These are phyloP conservation scores for Hyphodiscus hymeniophilus DNA, from an alignment of 495 filamentous ascomycete genomes.

Conservation along the genomic window DNA sequence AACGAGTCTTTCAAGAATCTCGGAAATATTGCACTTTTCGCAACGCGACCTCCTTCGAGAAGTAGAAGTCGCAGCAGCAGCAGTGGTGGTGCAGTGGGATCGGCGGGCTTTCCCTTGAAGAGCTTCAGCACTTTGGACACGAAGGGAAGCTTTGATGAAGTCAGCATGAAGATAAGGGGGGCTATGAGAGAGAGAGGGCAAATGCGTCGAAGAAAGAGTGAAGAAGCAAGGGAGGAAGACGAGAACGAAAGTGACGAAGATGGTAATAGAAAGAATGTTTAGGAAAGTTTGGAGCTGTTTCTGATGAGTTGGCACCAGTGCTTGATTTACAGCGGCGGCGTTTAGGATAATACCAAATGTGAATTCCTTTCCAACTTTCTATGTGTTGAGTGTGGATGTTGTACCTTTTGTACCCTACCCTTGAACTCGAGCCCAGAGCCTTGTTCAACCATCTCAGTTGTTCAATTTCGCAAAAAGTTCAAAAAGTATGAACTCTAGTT, in stretches of 20 bases:
- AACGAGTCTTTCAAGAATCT: slow-evolving; percentile 93
- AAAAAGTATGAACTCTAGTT: no score
- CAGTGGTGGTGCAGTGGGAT: slow-evolving; percentile 47
- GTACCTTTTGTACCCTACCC: no score
- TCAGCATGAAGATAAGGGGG: slow-evolving; percentile 74
- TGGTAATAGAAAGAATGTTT: slow-evolving; percentile 20
- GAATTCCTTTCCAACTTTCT: not conserved
- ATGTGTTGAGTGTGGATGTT: no score
- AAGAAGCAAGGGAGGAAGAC: slow-evolving; percentile 17
- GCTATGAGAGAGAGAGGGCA: slow-evolving; percentile 81
- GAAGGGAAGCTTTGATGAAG: slow-evolving; percentile 69
- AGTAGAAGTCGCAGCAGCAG: slow-evolving; percentile 66
- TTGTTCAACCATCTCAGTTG: no score
- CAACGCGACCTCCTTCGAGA: slow-evolving; percentile 70
- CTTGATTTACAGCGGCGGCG: slow-evolving; percentile 17
- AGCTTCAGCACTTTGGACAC: slow-evolving; percentile 64
- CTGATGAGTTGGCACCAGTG: not conserved
- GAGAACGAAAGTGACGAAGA: slow-evolving; percentile 8
- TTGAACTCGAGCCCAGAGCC: no score
- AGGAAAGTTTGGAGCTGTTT: not conserved
- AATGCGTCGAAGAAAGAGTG: slow-evolving; percentile 59
- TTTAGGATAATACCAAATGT: slow-evolving; percentile 18
- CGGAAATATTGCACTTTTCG: slow-evolving; percentile 77
- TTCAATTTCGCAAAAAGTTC: no score
- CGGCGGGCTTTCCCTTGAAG: slow-evolving; percentile 56